Base-by-base conservation (phyloP, 805 yeast genomes). In the Maudiozyma bulderi region DNA sequence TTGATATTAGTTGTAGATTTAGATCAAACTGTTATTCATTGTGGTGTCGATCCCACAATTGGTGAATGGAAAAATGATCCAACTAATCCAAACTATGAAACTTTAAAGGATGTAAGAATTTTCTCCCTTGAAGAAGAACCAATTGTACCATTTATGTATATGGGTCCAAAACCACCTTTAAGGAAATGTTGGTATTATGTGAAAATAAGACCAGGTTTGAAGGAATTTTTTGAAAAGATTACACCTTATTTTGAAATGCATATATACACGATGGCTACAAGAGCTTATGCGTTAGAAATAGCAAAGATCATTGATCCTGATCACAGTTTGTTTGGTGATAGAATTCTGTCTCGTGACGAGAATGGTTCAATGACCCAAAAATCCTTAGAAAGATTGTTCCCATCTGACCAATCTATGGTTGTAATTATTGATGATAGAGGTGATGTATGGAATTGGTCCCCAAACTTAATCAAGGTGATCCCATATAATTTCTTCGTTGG, bases 401-500 rank as follows among this genome's bases (percentile, higher is more conserved):
- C 99, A 0, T 95, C 91, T 2, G 96, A 91, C 56, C 95, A 95
- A 28, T 84, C 95, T 14, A 85, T 93, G 95, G 99, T 93, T 33
- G 93, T 86, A 2, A 83, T 93, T 43, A 93, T 93, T 51, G 99
- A 93, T 66, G 99, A 93, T 65, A 77, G 99, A 63, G 99, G 97
- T 3, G 99, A 93, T 65, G 99, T 93, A 20, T 93, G 99, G 99
- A 86, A 86, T 60, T 93, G 99, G 99, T 86, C 88, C 56, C 81
- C 84, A 10, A 90, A 93, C 62, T 70, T 93, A 57, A 80, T 93
- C 50, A 87, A 91, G 66, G 98, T 91, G 5, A 84, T 89, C 1
- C 99, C 99, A 0, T 93, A 88, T 64, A 95, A 87, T 63, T 93
- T 93, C 59, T 93, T 93, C 59, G 95, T 90, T 37, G 98, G 98